Evolutionary conservation across 2,329 filamentous ascomycete genomes (phyloP), one percentile per base, ranked within the genome.

Genomic region (Ophidiomyces ophidiicola): DNA sequence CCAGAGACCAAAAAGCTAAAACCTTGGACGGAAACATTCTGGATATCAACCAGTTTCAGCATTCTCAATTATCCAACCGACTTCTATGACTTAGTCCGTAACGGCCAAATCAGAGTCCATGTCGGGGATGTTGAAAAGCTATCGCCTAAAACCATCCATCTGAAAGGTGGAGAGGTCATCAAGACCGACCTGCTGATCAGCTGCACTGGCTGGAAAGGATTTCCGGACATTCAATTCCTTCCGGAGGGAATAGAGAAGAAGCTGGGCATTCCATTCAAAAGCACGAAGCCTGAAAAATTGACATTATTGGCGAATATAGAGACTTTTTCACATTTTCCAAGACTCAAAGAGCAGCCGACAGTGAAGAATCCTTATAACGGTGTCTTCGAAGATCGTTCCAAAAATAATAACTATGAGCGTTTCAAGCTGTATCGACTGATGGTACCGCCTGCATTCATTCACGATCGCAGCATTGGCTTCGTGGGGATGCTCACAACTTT

Each of bases 61-160:
- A 77, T 80, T 20, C 61, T 76, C 41, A 80, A 79, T 50, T 80
- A 74, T 48, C 63, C 66, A 0, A 66, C 62, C 2, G 62, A 72
- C 46, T 68, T 79, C 49, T 72, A 76, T 50, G 68, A 72, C 4
- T 57, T 75, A 8, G 64, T 81, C 7, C 62, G 61, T 31, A 53
- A 63, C 4, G 70, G 71, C 3, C 63, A 60, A n/a, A 68, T 80
- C 23, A 61, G 62, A 12, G 59, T 80, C 1, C 65, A 76, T 34
- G 53, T 76, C 5, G 67, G 67, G 21, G 71, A 78, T 32, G 63
- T 81, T 4, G 54, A 58, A 2, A 58, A 59, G 15, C 60, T 80
- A 3, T 61, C 63, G 0, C 52, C 60, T 15, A 52, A 52, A 12
- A 59, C 57, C 0, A 56, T 78, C 1, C 61, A 70, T 28, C 62